Evolutionary conservation across 2,329 filamentous ascomycete species (phyloP).

Genomic region (Nakataea oryzae): DNA sequence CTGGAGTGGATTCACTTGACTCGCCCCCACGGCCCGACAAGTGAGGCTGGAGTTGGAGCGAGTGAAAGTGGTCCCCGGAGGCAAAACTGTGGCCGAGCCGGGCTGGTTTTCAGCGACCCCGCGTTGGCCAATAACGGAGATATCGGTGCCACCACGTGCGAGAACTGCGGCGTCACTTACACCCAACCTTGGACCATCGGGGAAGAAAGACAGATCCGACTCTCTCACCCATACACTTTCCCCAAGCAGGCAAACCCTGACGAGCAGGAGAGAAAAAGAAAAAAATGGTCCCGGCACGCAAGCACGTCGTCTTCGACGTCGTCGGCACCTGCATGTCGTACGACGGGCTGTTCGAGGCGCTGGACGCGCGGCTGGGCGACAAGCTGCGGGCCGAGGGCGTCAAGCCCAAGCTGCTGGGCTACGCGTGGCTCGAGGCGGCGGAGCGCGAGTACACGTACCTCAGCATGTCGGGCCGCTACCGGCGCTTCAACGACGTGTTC

Average conservation of each 20-base stretch:
- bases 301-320: constrained; percentile 33
- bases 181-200: too few relatives aligned
- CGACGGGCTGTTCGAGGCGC: constrained; percentile 25
- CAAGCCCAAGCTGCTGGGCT: constrained; percentile 27
- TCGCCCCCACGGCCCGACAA: neutral
- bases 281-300: constrained; percentile 8
- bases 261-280: neutral
- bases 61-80: too few relatives aligned
- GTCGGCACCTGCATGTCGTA: constrained; percentile 35
- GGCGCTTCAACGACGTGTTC: constrained; percentile 26
- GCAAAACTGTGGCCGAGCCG: neutral
- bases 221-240: neutral
- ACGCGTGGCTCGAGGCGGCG: constrained; percentile 29
- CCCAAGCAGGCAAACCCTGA: neutral
- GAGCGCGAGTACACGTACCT: constrained; percentile 37
- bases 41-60: too few relatives aligned
- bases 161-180: too few relatives aligned
- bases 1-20: neutral
- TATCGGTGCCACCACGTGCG: neutral
- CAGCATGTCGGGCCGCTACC: constrained; percentile 27
- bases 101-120: neutral
- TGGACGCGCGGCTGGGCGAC: constrained; percentile 26
- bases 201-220: neutral
- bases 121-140: neutral
- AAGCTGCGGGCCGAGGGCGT: constrained; percentile 23